Conservation (phyloP, 202 grass and related monocot species). For the Elaeis oleifera region DNA sequence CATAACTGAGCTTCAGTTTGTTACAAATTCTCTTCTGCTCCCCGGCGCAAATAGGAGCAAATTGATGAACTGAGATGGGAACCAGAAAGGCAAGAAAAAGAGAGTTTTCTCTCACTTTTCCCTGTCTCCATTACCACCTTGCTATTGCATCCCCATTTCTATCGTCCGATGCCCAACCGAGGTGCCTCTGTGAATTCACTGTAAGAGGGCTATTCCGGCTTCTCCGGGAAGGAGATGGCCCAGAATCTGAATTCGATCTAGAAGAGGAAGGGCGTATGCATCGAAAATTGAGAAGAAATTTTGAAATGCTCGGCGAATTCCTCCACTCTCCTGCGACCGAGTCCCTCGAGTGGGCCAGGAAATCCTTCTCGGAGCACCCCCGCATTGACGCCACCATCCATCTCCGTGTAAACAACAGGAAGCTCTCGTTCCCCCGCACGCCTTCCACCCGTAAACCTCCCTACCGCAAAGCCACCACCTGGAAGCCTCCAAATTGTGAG, state of each 20-base stretch:
- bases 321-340: background rate
- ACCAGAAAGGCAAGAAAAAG: background rate
- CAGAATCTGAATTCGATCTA: background rate
- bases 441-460: constrained; percentile 3
- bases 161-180: background rate
- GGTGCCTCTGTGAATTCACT: too few relatives aligned
- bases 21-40: background rate
- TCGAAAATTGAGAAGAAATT: constrained; percentile 1
- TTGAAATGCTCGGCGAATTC: constrained; percentile 10
- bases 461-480: constrained; percentile 8
- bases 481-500: constrained; percentile 21
- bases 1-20: background rate
- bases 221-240: background rate
- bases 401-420: background rate
- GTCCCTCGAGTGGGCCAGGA: background rate
- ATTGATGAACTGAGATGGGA: background rate
- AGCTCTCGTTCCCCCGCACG: background rate
- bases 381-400: constrained; percentile 13
- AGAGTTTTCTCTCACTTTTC: background rate
- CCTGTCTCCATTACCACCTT: constrained; percentile 2
- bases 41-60: background rate
- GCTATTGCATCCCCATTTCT: constrained; percentile 5
- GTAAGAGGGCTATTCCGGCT: too few relatives aligned
- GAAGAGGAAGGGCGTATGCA: background rate
- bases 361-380: constrained; percentile 12